Evolutionary conservation across 2,329 filamentous ascomycete genomes (phyloP), one percentile per base, ranked within the genome.

Genomic region (Penicillium aurantiogriseum): DNA sequence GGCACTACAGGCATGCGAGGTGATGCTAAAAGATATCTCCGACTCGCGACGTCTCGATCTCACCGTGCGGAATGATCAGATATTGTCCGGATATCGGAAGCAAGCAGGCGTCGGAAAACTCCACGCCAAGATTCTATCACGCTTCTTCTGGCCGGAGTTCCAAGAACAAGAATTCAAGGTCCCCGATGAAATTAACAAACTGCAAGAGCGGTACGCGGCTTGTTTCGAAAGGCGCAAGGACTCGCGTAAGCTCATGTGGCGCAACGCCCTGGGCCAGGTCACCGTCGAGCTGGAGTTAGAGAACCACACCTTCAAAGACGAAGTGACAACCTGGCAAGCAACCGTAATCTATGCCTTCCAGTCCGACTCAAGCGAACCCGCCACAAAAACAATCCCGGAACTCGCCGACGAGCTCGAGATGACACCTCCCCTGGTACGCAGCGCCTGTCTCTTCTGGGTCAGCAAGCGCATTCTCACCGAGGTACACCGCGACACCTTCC

Each of bases 1-100:
- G 29, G 87, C 91, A 17, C 79, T 99, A 45, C 94, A 97, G 71
- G 90, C 90, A 48, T 97, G 92, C 74, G 93, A 99, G 71, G 94
- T 99, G 67, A 99, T 99, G 94, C 84, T 99, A 56, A 90, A 89
- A 62, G 94, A 99, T 71, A 89, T 97, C 36, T 84, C 89, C 63
- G 92, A 97, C 69, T 96, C 92, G 1, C 82, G 83, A 59, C 83
- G 85, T 42, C 85, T 95, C 58, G 90, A 97, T 69, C 77, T 80
- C 8, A 79, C 83, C 13, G 85, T 96, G 46, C 80, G 85, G 42
- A 82, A 80, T 56, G 79, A 78, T n/a, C 46, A 51, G 25, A 43
- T 29, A 7, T 36, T 44, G 13, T 44, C 39, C 8, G 47, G 47
- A 33, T 15, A 51, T 31, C 39, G 40, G 4, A 51, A 42, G 23